phyloP scores from a whole-genome alignment of 192 early-diverging fungal genomes.

The Podila horticola region DNA sequence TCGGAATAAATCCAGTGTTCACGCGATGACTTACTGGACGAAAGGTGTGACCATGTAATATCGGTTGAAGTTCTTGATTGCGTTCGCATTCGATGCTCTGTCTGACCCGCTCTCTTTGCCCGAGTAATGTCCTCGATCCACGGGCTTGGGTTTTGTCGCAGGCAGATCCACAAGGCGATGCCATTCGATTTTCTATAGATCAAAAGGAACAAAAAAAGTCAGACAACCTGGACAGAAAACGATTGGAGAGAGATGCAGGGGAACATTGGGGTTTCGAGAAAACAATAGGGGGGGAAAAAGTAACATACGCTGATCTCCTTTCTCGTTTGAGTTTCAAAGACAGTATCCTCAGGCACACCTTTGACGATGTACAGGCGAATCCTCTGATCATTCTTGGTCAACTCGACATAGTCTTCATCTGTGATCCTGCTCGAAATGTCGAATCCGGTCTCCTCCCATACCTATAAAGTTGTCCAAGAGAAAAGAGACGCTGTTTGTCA shows the following conservation, averaged over 20 bases:
- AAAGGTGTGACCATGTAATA: slow-evolving; percentile 83
- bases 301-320: slow-evolving; percentile 92
- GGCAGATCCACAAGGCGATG: slow-evolving; percentile 73
- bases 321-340: slow-evolving; percentile 85
- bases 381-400: slow-evolving; percentile 89
- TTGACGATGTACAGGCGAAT: slow-evolving; percentile 92
- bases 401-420: slow-evolving; percentile 87
- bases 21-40: slow-evolving; percentile 55
- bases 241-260: not conserved
- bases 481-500: not conserved
- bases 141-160: slow-evolving; percentile 53
- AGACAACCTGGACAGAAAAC: not conserved
- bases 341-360: slow-evolving; percentile 83
- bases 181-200: slow-evolving; percentile 71
- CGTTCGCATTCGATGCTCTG: slow-evolving; percentile 33
- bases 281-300: not conserved
- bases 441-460: slow-evolving; percentile 95
- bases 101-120: slow-evolving; percentile 49
- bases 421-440: slow-evolving; percentile 77
- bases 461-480: slow-evolving; percentile 53
- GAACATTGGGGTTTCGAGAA: not conserved
- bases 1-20: not conserved
- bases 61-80: slow-evolving; percentile 54
- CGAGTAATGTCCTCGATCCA: slow-evolving; percentile 35
- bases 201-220: slow-evolving; percentile 2